These are phyloP conservation scores for Silene uniflora DNA, from an alignment of 148 eudicot species.

Conservation along the genomic window DNA sequence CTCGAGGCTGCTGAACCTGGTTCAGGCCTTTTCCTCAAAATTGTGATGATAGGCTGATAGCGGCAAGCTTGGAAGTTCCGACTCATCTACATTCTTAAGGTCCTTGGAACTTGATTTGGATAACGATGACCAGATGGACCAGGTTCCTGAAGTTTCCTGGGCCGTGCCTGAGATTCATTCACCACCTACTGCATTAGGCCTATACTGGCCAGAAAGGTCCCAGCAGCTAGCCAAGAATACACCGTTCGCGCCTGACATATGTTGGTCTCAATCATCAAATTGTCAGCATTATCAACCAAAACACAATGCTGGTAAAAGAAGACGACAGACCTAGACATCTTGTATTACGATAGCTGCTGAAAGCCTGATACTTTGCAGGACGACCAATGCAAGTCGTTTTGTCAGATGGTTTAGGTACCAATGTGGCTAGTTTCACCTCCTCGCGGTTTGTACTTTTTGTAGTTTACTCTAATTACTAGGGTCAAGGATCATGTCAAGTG, in stretches of 20 bases:
- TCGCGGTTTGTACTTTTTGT: neutral
- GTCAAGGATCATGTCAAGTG: too few relatives aligned
- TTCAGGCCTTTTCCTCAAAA: neutral
- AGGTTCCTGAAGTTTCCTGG: constrained; percentile 76
- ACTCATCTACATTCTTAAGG: constrained; percentile 49
- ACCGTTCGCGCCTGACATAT: constrained; percentile 67
- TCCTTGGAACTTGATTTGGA: constrained; percentile 65
- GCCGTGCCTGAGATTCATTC: constrained; percentile 62
- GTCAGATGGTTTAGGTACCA: constrained; percentile 1
- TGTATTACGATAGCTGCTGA: neutral
- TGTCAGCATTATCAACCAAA: constrained; percentile 23
- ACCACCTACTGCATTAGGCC: constrained; percentile 80
- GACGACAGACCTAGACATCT: constrained; percentile 35
- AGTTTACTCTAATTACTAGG: neutral
- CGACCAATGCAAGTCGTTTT: neutral
- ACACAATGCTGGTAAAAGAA: constrained; percentile 33
- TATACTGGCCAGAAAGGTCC: constrained; percentile 58
- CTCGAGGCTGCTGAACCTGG: too few relatives aligned
- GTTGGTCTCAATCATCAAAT: constrained; percentile 23
- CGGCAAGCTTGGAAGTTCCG: constrained; percentile 74
- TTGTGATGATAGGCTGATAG: constrained; percentile 59
- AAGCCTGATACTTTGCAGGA: neutral
- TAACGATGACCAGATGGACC: constrained; percentile 63
- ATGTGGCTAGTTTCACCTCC: constrained; percentile 11
- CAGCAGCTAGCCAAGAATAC: constrained; percentile 36